Conservation (phyloP, 2,329 filamentous ascomycete species). For the Plenodomus biglobosus region DNA sequence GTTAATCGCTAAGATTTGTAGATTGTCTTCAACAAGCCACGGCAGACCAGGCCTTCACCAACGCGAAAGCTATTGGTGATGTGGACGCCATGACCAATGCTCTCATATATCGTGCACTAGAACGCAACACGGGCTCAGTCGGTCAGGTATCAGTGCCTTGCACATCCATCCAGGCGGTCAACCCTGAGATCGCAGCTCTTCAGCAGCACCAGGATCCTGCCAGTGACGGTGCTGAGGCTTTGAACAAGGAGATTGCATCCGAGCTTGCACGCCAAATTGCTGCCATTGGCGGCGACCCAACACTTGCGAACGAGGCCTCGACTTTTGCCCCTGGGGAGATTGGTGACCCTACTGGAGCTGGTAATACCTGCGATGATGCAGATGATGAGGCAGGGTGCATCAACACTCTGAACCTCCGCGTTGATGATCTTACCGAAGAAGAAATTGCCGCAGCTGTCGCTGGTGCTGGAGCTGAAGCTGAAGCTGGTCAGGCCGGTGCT, state of each 20-base stretch:
- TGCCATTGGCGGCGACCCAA: constrained; percentile 63
- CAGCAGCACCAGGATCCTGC: constrained; percentile 69
- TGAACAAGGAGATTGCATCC: constrained; percentile 64
- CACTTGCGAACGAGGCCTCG: constrained; percentile 61
- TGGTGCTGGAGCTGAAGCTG: constrained; percentile 14
- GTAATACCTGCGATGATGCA: constrained; percentile 56
- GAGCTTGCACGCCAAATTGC: constrained; percentile 62
- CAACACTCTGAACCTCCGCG: constrained; percentile 55
- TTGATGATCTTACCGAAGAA: constrained; percentile 56
- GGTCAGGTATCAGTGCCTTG: constrained; percentile 61
- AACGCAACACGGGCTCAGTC: constrained; percentile 63
- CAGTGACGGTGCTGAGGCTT: constrained; percentile 55
- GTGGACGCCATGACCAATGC: constrained; percentile 58
- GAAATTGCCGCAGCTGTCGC: constrained; percentile 56
- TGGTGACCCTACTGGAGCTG: constrained; percentile 52
- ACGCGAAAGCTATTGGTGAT: constrained; percentile 57
- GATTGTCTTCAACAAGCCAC: constrained; percentile 63
- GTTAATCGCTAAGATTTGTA: constrained; percentile 9
- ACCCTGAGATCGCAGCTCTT: constrained; percentile 66
- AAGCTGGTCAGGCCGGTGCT: not conserved
- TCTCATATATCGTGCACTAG: constrained; percentile 57
- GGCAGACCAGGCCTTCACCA: constrained; percentile 63
- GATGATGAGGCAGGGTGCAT: constrained; percentile 58
- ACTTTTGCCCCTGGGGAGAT: constrained; percentile 65
- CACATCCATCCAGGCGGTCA: constrained; percentile 57